Conservation (phyloP, 345 rosid species). For the Camelina sativa region DNA sequence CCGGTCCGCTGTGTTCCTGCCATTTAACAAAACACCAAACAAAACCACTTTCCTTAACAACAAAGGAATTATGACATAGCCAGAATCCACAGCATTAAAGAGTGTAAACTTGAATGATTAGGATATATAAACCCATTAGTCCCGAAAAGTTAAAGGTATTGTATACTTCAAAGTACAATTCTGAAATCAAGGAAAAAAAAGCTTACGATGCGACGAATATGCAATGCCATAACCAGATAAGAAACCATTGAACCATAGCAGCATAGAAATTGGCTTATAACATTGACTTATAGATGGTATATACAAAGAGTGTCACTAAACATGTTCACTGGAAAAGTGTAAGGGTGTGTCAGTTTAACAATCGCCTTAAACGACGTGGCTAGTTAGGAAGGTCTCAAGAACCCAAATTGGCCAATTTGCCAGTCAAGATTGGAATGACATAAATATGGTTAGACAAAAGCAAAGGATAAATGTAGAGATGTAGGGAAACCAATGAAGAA, state of each 20-base stretch:
- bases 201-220: constrained; percentile 16
- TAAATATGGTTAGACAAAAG: constrained; percentile 52
- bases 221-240: constrained; percentile 6
- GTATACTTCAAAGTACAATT: constrained; percentile 39
- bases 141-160: constrained; percentile 35
- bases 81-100: constrained; percentile 34
- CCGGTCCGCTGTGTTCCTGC: constrained; percentile 36
- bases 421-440: constrained; percentile 31
- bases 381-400: not conserved
- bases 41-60: constrained; percentile 49
- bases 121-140: constrained; percentile 17
- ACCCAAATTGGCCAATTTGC: constrained; percentile 4
- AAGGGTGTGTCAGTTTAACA: constrained; percentile 21
- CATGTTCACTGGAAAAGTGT: constrained; percentile 17
- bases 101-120: constrained; percentile 37
- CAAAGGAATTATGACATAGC: constrained; percentile 44
- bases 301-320: constrained; percentile 22
- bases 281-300: constrained; percentile 23
- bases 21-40: constrained; percentile 37
- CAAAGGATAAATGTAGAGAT: constrained; percentile 52
- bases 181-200: constrained; percentile 34
- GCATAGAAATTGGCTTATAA: constrained; percentile 12
- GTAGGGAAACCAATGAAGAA: constrained; percentile 52
- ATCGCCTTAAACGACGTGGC: not conserved
- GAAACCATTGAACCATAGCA: constrained; percentile 8